Conservation (phyloP, 352 stramenopile genomes). For the Phytophthora tentaculata region DNA sequence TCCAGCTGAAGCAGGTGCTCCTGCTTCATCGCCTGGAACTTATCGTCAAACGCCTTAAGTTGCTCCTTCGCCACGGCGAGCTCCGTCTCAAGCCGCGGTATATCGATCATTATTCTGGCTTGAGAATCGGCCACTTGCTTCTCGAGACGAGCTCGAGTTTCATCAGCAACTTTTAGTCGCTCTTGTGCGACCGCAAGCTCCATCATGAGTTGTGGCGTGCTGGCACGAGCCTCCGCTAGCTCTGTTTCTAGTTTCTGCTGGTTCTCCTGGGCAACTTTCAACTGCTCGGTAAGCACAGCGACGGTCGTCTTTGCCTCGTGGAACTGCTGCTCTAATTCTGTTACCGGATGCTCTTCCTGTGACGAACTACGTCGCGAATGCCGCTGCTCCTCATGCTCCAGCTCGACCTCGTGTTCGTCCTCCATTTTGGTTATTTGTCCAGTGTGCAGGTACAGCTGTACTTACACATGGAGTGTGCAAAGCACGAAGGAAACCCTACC, state of each 20-base stretch:
- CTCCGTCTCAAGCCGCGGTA: conserved; percentile 17
- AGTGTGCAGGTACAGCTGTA: background rate
- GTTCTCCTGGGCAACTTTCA: conserved; percentile 7
- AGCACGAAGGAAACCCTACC: conserved; percentile 15
- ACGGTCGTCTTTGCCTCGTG: conserved; percentile 14
- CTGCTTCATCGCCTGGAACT: conserved; percentile 8
- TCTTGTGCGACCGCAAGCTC: conserved; percentile 9
- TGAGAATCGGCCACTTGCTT: conserved; percentile 10
- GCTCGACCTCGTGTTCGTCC: conserved; percentile 4
- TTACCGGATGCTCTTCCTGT: background rate
- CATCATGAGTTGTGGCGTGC: conserved; percentile 5
- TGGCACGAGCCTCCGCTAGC: conserved; percentile 6
- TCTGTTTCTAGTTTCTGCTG: conserved; percentile 14
- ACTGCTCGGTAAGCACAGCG: conserved; percentile 14
- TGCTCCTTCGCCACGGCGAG: conserved; percentile 19
- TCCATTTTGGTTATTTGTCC: conserved; percentile 9
- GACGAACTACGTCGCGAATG: conserved; percentile 1
- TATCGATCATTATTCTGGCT: conserved; percentile 2
- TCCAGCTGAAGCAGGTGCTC: conserved; percentile 16
- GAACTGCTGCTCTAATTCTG: conserved; percentile 2
- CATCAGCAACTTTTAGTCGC: conserved; percentile 13
- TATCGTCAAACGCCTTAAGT: conserved; percentile 20
- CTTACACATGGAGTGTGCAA: conserved; percentile 11
- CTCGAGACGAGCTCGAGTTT: conserved; percentile 11
- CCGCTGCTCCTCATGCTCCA: conserved; percentile 1